Percentiles rank a stretch among this genome's conserved stretches.
phyloP scores from a whole-genome alignment of 108 stramenopile species.

The Fragilaria crotonensis region DNA sequence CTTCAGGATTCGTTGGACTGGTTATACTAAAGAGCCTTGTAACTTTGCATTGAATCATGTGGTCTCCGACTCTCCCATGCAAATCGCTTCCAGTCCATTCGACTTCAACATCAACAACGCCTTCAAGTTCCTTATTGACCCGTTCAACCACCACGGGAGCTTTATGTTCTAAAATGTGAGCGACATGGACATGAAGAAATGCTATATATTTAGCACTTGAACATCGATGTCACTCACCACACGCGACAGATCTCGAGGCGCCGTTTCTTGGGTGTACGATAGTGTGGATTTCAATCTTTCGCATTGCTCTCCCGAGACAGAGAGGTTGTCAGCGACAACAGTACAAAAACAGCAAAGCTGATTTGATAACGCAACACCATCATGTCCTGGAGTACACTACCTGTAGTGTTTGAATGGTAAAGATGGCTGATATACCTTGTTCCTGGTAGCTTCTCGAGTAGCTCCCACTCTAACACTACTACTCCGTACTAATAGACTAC shows the following conservation, averaged over 20 bases:
- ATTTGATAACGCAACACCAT: too few relatives aligned
- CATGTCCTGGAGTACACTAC: too few relatives aligned
- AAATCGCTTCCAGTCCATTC: slow-evolving; percentile 73
- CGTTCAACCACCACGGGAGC: slow-evolving; percentile 64
- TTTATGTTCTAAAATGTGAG: too few relatives aligned
- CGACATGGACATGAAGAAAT: too few relatives aligned
- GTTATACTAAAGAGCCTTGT: slow-evolving; percentile 45
- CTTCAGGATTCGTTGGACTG: slow-evolving; percentile 2
- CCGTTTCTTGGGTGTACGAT: slow-evolving; percentile 73
- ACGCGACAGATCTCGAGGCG: slow-evolving; percentile 75
- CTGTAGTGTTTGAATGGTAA: too few relatives aligned
- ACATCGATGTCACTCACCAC: slow-evolving; percentile 33
- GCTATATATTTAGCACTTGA: too few relatives aligned
- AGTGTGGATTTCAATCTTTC: slow-evolving; percentile 66
- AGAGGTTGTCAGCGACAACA: too few relatives aligned
- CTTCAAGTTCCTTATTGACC: slow-evolving; percentile 71
- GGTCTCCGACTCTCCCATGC: slow-evolving; percentile 77
- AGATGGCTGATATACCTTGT: too few relatives aligned
- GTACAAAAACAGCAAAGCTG: too few relatives aligned
- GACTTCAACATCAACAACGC: slow-evolving; percentile 81
- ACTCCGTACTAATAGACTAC: too few relatives aligned
- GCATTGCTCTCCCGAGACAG: slow-evolving; percentile 22
- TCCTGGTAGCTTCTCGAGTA: too few relatives aligned
- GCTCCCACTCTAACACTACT: too few relatives aligned
- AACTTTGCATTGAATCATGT: slow-evolving; percentile 61